Conservation (phyloP, 2,329 filamentous ascomycete species). For the Ampelomyces quisqualis region DNA sequence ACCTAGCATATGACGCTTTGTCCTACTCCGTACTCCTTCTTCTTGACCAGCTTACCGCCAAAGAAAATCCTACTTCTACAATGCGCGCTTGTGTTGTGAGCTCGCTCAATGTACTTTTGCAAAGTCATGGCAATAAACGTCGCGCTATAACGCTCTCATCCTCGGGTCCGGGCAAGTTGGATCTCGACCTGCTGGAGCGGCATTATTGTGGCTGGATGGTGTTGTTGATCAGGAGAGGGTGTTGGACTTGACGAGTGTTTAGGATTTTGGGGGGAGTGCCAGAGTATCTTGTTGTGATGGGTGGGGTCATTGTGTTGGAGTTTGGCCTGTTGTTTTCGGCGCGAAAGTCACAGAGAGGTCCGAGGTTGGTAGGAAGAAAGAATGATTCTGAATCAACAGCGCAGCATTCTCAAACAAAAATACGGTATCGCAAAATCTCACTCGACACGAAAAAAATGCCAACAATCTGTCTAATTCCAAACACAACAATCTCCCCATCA, state of each 20-base stretch:
- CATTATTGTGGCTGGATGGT: conserved; percentile 43
- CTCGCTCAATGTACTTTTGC: not conserved
- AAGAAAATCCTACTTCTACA: too few species aligned
- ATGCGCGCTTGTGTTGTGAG: too few species aligned
- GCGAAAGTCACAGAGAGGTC: conserved; percentile 51
- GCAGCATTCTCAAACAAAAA: conserved; percentile 48
- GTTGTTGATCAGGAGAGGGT: conserved; percentile 42
- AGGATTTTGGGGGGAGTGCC: conserved; percentile 52
- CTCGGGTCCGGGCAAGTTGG: conserved; percentile 58
- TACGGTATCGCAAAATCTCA: conserved; percentile 51
- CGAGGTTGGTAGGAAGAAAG: conserved; percentile 45
- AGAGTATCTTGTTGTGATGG: conserved; percentile 53
- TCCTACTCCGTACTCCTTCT: too few species aligned
- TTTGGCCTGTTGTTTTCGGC: conserved; percentile 58
- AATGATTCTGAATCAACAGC: conserved; percentile 54
- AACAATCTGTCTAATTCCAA: conserved; percentile 23
- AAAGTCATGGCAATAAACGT: not conserved
- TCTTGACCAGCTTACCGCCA: too few species aligned
- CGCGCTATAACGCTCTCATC: conserved; percentile 48
- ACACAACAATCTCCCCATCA: conserved; percentile 25
- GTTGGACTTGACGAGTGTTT: conserved; percentile 52
- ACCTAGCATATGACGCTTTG: too few species aligned
- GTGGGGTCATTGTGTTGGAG: conserved; percentile 56
- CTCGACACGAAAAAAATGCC: conserved; percentile 38
- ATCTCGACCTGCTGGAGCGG: conserved; percentile 46